Evolutionary conservation across 441 rosid species (phyloP), one percentile per base, ranked within the genome.

Genomic region (Gossypium trilobum): DNA sequence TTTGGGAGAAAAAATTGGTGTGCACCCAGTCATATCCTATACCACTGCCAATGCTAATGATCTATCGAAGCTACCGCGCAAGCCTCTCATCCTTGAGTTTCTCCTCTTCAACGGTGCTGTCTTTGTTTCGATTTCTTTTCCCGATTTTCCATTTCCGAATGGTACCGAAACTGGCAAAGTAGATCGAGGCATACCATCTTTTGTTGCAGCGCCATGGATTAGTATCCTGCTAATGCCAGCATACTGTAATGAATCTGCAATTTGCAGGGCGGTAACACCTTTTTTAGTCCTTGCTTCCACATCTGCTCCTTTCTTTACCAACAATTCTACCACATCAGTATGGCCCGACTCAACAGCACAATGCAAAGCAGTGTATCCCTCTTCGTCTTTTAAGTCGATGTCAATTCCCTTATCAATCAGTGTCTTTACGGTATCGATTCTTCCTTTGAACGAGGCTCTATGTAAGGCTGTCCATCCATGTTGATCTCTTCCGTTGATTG

Each of bases 401-500:
- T 89, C 88, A 0, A 83, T 77, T 13, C 91, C 93, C 50, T 80
- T 85, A 1, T 85, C 88, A 2, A 87, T 66, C 71, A 89, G 69
- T 1, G 75, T 68, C 71, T 78, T 70, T 3, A 78, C 88, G 0
- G 74, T 85, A 0, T 85, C 87, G 0, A 68, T 57, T 42, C 69
- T 82, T 0, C 91, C 93, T 64, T 89, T 89, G 56, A 89, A 86
- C 2, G 87, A 80, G 0, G 93, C 87, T 59, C 91, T 80, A 25
- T 89, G 91, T 57, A 89, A 75, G 0, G 91, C 87, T 0, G 89
- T 89, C 93, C 91, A 89, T 36, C 93, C 91, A 23, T 83, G 82
- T 46, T 84, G 89, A 73, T 89, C 93, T 3, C 80, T 73, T 5
- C 89, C 88, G 11, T 82, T 85, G 42, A 87, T 79, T 0, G 71